A percentile compares a stretch with the other conserved stretches of the same genome.
Evolutionary conservation across 2,329 filamentous ascomycete species (phyloP).

Genomic region (Botrytis medusae): DNA sequence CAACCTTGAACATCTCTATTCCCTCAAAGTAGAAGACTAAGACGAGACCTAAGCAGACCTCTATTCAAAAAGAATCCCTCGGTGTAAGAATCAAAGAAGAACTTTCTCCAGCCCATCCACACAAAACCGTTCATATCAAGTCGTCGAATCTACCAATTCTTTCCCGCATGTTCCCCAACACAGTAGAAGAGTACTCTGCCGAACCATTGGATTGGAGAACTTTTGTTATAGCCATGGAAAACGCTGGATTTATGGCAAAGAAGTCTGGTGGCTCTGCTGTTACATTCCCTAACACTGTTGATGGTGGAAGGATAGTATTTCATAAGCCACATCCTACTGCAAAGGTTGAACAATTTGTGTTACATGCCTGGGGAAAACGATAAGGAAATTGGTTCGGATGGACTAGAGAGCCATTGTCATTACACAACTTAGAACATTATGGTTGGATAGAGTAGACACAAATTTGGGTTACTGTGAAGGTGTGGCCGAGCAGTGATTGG

Average conservation of each 20-base stretch:
- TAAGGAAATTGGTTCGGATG: neutral
- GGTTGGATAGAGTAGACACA: neutral
- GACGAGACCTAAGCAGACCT: neutral
- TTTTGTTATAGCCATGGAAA: neutral
- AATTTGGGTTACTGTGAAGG: neutral
- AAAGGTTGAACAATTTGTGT: neutral
- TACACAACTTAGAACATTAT: neutral
- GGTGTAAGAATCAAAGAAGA: neutral
- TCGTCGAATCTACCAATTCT: neutral
- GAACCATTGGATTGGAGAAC: neutral
- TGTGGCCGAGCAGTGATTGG: neutral
- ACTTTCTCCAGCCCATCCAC: neutral
- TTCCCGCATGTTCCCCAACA: neutral
- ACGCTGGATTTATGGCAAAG: neutral
- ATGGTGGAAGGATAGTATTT: neutral
- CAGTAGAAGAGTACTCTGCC: neutral
- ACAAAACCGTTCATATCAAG: neutral
- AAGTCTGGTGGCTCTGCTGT: neutral
- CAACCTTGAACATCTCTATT: neutral
- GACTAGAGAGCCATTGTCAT: neutral
- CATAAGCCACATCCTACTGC: neutral
- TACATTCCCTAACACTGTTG: neutral
- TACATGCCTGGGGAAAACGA: neutral
- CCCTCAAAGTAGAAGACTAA: neutral
- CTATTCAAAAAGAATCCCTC: fast-evolving